phyloP scores from a whole-genome alignment of 2,329 filamentous ascomycete genomes.

The Xylariaceae sp. region DNA sequence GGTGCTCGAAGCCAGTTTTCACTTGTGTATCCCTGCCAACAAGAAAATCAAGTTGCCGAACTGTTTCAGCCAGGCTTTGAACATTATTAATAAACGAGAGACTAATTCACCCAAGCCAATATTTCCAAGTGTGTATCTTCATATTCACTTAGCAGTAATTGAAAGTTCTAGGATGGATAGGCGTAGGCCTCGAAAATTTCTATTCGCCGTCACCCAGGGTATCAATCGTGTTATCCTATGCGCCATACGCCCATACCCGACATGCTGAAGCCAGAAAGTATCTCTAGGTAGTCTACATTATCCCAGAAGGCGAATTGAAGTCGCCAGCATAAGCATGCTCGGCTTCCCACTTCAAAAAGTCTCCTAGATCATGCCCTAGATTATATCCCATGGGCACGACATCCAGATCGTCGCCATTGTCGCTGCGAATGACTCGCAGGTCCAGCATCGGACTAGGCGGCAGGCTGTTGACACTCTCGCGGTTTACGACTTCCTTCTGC shows the following conservation, averaged over 20 bases:
- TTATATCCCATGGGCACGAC: conserved; percentile 67
- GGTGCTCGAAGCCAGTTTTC: not conserved
- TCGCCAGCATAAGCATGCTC: conserved; percentile 53
- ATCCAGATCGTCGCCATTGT: conserved; percentile 47
- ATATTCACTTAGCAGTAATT: conserved; percentile 2
- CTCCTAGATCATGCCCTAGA: conserved; percentile 63
- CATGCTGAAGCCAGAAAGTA: too few species aligned
- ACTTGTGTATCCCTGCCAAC: not conserved
- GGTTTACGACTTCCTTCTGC: conserved; percentile 36
- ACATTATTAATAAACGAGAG: not conserved
- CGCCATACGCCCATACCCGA: conserved; percentile 5
- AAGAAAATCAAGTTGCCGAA: not conserved
- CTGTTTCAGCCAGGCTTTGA: not conserved
- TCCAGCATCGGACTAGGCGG: conserved; percentile 60
- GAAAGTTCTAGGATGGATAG: conserved; percentile 2
- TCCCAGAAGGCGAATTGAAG: conserved; percentile 28
- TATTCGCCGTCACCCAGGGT: conserved; percentile 18
- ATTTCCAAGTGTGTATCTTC: not conserved
- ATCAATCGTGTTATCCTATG: conserved; percentile 23
- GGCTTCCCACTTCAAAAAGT: conserved; percentile 65
- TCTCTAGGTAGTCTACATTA: too few species aligned
- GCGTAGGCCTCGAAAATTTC: conserved; percentile 4
- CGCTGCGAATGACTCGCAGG: conserved; percentile 50
- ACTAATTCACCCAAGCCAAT: too few species aligned
- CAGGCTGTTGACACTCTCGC: conserved; percentile 51